Base-by-base conservation (phyloP, 2,329 filamentous ascomycete species). In the Fusarium paranaense region DNA sequence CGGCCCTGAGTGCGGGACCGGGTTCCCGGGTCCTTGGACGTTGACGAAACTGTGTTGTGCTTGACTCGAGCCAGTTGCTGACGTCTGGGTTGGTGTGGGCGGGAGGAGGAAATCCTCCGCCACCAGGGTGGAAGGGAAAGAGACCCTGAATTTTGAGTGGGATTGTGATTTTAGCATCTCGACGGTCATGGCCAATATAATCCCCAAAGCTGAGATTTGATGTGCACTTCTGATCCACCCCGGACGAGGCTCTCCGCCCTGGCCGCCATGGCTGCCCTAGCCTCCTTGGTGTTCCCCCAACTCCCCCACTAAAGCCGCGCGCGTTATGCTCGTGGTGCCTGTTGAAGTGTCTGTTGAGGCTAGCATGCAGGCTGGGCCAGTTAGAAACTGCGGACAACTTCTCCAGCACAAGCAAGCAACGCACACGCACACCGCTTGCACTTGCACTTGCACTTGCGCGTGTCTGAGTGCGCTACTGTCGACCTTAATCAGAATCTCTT, bases 61-160 rank as follows among this genome's bases (percentile, higher is more conserved):
- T 35, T 57, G 33, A 57, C 52, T 37, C 32, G 64, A 60, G 35
- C n/a, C 22, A 25, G 30, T 50, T 40, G 59, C 42, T 50, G 45
- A 50, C 22, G 22, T 27, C 45, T 9, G 16, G 45, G 45, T 10
- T 50, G 10, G 27, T 37, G n/a, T 63, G 10, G 9, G 18, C 25
- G 30, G 25, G 33, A 73, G 76, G 76, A 78, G 75, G n/a, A 76
- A 78, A 74, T 54, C 66, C 75, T 76, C 76, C 76, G 68, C 62
- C 57, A 38, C 14, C 18, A 60, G 32, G 32, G n/a, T 22, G 20
- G 20, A 22, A 22, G n/a, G 33, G 45, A 35, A 35, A 9, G 16
- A 50, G 56, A 59, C 63, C 66, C 60, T 69, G 45, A 18, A 22
- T 27, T 3, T 18, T 27, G 45, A 50, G 45, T 50, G 62, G 54